These are phyloP conservation scores for Penicillium paxilli DNA, from an alignment of 495 filamentous ascomycete genomes.

Conservation along the genomic window DNA sequence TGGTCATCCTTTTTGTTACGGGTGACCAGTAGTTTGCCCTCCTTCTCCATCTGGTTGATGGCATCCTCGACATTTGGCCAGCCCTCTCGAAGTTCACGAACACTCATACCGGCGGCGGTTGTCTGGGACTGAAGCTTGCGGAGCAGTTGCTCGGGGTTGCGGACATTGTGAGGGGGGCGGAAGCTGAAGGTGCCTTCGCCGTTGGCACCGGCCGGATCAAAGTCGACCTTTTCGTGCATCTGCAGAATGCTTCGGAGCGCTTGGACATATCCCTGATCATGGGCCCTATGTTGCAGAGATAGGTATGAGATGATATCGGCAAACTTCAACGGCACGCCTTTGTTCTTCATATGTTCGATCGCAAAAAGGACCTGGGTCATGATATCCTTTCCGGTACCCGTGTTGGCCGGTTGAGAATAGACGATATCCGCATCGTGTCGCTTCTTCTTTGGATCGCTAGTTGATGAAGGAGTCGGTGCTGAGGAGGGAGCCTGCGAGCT, in stretches of 20 bases:
- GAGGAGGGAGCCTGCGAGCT: constrained; percentile 44
- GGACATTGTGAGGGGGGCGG: constrained; percentile 77
- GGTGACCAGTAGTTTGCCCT: constrained; percentile 78
- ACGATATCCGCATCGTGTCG: constrained; percentile 58
- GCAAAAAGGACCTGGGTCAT: constrained; percentile 83
- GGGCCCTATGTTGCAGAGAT: constrained; percentile 56
- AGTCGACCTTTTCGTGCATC: constrained; percentile 67
- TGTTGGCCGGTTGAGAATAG: constrained; percentile 77
- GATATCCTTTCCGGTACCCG: constrained; percentile 74
- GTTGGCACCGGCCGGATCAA: constrained; percentile 60
- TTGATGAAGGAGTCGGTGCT: constrained; percentile 37
- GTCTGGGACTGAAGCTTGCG: constrained; percentile 75
- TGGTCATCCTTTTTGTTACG: constrained; percentile 91
- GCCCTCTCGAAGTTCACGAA: constrained; percentile 91
- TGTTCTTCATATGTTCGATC: constrained; percentile 79
- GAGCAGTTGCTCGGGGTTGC: constrained; percentile 70
- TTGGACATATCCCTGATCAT: constrained; percentile 46
- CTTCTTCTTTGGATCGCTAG: constrained; percentile 57
- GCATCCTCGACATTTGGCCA: constrained; percentile 81
- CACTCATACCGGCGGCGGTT: constrained; percentile 76
- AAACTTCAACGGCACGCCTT: constrained; percentile 68
- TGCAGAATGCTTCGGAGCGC: constrained; percentile 44
- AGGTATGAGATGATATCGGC: constrained; percentile 76
- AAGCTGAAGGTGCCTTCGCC: constrained; percentile 70
- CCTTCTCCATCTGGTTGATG: constrained; percentile 73